These are phyloP conservation scores for Myxozyma sirexii DNA, from an alignment of 805 yeast genomes.

Conservation along the genomic window DNA sequence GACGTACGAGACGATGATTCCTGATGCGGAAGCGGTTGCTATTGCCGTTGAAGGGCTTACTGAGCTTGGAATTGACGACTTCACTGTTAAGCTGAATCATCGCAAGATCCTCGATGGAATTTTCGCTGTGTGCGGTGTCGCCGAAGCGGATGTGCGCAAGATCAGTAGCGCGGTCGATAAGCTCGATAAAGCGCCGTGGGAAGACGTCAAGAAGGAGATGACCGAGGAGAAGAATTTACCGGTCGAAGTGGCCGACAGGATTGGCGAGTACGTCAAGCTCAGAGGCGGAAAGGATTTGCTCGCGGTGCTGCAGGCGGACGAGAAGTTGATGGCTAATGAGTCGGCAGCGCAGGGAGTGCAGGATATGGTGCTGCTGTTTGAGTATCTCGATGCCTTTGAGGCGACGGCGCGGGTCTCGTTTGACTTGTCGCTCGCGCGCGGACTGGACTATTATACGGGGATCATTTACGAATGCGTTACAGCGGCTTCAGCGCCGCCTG, in stretches of 20 bases:
- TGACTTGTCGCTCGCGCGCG: constrained; percentile 95
- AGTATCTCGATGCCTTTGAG: constrained; percentile 81
- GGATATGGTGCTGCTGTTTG: constrained; percentile 75
- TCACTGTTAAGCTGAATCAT: constrained; percentile 91
- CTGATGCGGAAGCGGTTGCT: constrained; percentile 88
- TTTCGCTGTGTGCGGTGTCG: constrained; percentile 92
- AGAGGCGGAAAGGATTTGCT: constrained; percentile 63
- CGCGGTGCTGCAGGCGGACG: constrained; percentile 57
- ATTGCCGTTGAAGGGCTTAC: constrained; percentile 83
- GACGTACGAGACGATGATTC: constrained; percentile 87
- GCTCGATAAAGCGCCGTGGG: constrained; percentile 95
- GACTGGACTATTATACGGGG: constrained; percentile 96
- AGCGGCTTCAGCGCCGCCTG: constrained; percentile 85
- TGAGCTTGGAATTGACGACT: constrained; percentile 80
- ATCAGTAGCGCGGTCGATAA: constrained; percentile 96
- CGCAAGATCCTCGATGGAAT: constrained; percentile 95
- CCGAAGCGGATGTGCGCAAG: constrained; percentile 89
- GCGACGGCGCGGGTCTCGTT: constrained; percentile 67
- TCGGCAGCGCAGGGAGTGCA: constrained; percentile 78
- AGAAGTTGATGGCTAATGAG: constrained; percentile 60
- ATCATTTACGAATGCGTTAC: constrained; percentile 96
- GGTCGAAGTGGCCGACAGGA: constrained; percentile 88
- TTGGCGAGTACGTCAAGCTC: constrained; percentile 87
- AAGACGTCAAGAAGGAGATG: constrained; percentile 88
- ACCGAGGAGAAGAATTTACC: constrained; percentile 85